Percentiles rank a stretch among this genome's conserved stretches.
Conservation (phyloP, 2,329 filamentous ascomycete genomes). For the Penicillium griseofulvum region DNA sequence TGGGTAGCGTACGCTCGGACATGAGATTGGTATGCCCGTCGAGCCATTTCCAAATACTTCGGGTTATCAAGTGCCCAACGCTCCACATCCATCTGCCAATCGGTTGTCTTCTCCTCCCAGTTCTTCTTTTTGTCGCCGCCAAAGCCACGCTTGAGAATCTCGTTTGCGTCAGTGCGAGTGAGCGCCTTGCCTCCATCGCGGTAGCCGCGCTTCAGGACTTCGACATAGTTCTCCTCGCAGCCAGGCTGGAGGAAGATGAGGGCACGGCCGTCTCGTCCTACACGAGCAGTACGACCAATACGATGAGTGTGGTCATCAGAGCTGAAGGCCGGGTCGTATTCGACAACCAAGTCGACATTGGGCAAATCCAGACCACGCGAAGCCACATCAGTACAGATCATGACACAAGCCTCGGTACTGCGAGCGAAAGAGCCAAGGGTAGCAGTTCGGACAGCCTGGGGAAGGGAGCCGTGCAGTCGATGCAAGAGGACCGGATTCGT, state of each 20-base stretch:
- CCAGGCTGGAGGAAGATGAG: constrained; percentile 88
- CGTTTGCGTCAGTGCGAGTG: constrained; percentile 60
- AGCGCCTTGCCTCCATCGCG: constrained; percentile 63
- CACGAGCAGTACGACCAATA: constrained; percentile 89
- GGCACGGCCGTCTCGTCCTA: constrained; percentile 82
- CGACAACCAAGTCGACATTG: constrained; percentile 89
- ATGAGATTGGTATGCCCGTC: constrained; percentile 85
- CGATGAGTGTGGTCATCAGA: constrained; percentile 92
- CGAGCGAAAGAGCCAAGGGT: constrained; percentile 78
- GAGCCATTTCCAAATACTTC: constrained; percentile 73
- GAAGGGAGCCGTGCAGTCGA: constrained; percentile 86
- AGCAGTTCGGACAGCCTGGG: constrained; percentile 80
- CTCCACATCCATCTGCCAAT: constrained; percentile 65
- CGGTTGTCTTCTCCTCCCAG: constrained; percentile 66
- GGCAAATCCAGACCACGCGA: constrained; percentile 94
- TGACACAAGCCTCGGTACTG: constrained; percentile 70
- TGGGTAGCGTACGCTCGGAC: constrained; percentile 95
- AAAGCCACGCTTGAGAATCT: constrained; percentile 67
- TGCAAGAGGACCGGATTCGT: constrained; percentile 78
- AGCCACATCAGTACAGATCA: constrained; percentile 93
- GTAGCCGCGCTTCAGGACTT: constrained; percentile 70
- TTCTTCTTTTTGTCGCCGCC: constrained; percentile 49
- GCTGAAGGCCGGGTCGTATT: constrained; percentile 94
- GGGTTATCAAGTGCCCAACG: constrained; percentile 63
- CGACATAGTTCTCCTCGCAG: constrained; percentile 85